Percentiles rank a stretch among this genome's conserved stretches.
Evolutionary conservation across 805 yeast genomes (phyloP).

Genomic region (Starmerella kuoi): DNA sequence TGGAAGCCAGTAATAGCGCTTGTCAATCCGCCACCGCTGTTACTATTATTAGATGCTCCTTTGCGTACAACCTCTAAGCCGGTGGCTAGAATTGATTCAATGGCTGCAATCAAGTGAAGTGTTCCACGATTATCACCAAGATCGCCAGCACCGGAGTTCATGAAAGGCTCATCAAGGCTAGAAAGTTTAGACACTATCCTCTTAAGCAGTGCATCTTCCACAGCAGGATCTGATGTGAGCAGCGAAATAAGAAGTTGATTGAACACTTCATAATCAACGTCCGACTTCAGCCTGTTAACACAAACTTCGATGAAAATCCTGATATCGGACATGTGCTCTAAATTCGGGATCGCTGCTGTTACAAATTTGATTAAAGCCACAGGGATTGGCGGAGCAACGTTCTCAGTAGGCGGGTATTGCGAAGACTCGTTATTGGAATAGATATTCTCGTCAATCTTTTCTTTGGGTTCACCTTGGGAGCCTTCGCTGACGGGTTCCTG

Average conservation of each 20-base stretch:
- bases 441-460: background rate
- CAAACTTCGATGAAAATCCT: constrained; percentile 6
- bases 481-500: background rate
- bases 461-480: background rate
- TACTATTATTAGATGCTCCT: background rate
- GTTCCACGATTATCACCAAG: constrained; percentile 8
- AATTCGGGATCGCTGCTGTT: constrained; percentile 13
- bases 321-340: constrained; percentile 5
- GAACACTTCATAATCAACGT: constrained; percentile 17
- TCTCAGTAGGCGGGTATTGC: background rate
- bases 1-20: constrained; percentile 34
- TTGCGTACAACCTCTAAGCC: constrained; percentile 3
- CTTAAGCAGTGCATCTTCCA: constrained; percentile 9
- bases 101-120: constrained; percentile 5
- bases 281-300: constrained; percentile 8
- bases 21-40: constrained; percentile 7
- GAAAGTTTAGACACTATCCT: constrained; percentile 3
- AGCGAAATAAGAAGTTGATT: constrained; percentile 10
- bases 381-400: background rate
- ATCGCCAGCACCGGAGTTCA: background rate
- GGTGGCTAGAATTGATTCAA: constrained; percentile 8
- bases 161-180: background rate
- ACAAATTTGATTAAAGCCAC: constrained; percentile 11
- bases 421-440: background rate
- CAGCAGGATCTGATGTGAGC: constrained; percentile 2